Conservation (phyloP, 2,329 filamentous ascomycete species). For the Talaromyces sp. region DNA sequence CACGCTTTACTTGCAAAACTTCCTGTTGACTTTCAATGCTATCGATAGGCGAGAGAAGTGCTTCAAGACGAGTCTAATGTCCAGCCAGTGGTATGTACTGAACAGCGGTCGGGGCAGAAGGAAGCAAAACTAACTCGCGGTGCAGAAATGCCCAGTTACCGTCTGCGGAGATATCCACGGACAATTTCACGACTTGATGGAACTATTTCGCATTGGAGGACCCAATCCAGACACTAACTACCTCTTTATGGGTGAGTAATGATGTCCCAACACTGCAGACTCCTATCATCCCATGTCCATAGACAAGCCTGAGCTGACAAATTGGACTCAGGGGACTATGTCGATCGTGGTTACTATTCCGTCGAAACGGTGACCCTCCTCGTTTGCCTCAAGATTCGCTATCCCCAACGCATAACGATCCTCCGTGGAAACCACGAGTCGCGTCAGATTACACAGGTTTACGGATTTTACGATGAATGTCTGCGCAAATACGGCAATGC, state of each 20-base stretch:
- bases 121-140: slow-evolving; percentile 18
- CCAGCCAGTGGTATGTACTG: slow-evolving; percentile 79
- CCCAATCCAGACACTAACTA: slow-evolving; percentile 99
- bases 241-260: slow-evolving; percentile 84
- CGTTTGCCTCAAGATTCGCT: slow-evolving; percentile 95
- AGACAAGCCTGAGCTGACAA: slow-evolving; percentile 16
- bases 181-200: slow-evolving; percentile 98
- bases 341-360: slow-evolving; percentile 97
- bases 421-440: slow-evolving; percentile 99
- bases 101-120: neutral
- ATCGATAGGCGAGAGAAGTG: slow-evolving; percentile 77
- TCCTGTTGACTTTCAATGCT: slow-evolving; percentile 6
- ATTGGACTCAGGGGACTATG: slow-evolving; percentile 72
- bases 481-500: slow-evolving; percentile 98
- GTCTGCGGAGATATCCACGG: slow-evolving; percentile 99
- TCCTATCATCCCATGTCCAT: slow-evolving; percentile 6
- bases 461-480: slow-evolving; percentile 99
- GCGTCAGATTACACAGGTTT: slow-evolving; percentile 97
- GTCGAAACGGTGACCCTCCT: slow-evolving; percentile 97
- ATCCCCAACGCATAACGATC: slow-evolving; percentile 95
- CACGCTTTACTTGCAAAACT: slow-evolving; percentile 2
- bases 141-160: slow-evolving; percentile 93
- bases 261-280: neutral
- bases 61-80: slow-evolving; percentile 97
- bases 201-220: slow-evolving; percentile 97